These are phyloP conservation scores for Albugo laibachii DNA, from an alignment of 352 stramenopile species.

Conservation along the genomic window DNA sequence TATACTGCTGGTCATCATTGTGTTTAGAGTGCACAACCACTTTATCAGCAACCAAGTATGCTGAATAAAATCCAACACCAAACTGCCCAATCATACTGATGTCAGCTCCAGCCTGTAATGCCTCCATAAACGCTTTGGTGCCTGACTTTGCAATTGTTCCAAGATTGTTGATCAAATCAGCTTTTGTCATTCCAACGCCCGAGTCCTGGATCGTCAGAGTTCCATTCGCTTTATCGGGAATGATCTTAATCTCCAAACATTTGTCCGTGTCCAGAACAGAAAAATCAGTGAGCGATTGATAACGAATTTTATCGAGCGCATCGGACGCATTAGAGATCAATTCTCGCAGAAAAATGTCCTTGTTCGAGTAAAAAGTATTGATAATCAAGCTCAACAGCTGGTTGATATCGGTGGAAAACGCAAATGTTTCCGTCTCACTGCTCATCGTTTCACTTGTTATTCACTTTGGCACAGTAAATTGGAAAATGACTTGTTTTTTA, in stretches of 20 bases:
- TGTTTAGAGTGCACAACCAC: constrained; percentile 97
- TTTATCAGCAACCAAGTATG: constrained; percentile 98
- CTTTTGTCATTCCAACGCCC: constrained; percentile 99
- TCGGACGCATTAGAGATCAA: constrained; percentile 93
- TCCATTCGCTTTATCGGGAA: constrained; percentile 98
- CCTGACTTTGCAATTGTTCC: constrained; percentile 99
- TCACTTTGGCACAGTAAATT: background rate
- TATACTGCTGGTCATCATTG: constrained; percentile 97
- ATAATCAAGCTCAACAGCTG: constrained; percentile 98
- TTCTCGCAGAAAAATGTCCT: constrained; percentile 97
- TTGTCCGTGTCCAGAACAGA: constrained; percentile 92
- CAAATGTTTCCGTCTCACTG: constrained; percentile 93
- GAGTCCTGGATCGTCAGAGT: constrained; percentile 97
- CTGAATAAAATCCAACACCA: constrained; percentile 99
- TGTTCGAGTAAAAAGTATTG: constrained; percentile 99
- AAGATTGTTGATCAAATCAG: constrained; percentile 99
- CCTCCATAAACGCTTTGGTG: constrained; percentile 99
- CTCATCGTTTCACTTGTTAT: constrained; percentile 22
- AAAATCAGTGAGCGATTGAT: constrained; percentile 91
- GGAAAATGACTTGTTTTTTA: background rate
- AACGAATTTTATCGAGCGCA: constrained; percentile 96
- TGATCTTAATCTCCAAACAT: constrained; percentile 97
- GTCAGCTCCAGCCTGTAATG: constrained; percentile 90
- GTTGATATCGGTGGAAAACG: constrained; percentile 99
- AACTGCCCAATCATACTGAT: constrained; percentile 99